A percentile compares a stretch with the other conserved stretches of the same genome.
phyloP scores from a whole-genome alignment of 73 alveolate species.

The Stentor roeselii region DNA sequence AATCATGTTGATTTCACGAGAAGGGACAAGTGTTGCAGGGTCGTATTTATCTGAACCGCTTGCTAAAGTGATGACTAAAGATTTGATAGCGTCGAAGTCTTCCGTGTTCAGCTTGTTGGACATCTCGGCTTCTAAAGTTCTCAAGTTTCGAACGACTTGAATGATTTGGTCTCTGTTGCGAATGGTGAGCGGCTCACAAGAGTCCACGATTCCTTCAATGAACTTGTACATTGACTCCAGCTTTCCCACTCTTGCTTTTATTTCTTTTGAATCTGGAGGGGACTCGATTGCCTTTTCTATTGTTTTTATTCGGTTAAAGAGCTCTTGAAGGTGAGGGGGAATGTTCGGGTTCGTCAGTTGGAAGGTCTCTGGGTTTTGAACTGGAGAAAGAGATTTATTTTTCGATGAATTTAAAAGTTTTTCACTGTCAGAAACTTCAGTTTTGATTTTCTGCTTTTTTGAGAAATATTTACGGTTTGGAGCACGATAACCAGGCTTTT shows the following conservation, averaged over 20 bases:
- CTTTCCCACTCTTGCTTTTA: constrained; percentile 68
- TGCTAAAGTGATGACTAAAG: not conserved
- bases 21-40: not conserved
- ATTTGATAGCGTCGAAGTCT: not conserved
- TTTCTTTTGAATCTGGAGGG: constrained; percentile 81
- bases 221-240: constrained; percentile 78
- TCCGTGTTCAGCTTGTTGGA: constrained; percentile 37
- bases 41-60: not conserved
- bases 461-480: not conserved
- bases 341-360: not conserved
- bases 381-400: not conserved
- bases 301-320: not conserved
- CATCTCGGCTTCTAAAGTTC: constrained; percentile 68
- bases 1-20: not conserved
- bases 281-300: not conserved
- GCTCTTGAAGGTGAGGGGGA: not conserved
- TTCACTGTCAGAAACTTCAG: not conserved
- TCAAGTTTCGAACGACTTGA: constrained; percentile 67
- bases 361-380: not conserved
- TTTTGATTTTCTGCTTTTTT: not conserved
- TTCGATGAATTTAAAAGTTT: not conserved
- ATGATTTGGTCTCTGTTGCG: constrained; percentile 69
- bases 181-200: constrained; percentile 56
- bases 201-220: constrained; percentile 61
- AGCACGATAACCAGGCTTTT: not conserved